Evolutionary conservation across 345 rosid genomes (phyloP).

Genomic region (Cardamine chenopodiifolia): DNA sequence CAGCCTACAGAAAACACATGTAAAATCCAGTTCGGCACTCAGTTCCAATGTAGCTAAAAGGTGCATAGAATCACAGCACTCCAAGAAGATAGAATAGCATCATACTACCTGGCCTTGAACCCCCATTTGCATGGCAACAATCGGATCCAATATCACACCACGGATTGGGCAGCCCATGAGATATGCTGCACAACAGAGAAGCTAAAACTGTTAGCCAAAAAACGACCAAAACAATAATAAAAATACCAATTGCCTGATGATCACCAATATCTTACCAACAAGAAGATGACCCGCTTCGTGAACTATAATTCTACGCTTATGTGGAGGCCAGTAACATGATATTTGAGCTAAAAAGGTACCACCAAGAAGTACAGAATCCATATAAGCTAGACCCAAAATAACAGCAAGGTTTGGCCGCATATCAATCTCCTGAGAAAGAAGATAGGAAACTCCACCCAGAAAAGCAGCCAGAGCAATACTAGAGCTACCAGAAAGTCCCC

Average conservation of each 20-base stretch:
- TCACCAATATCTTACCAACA: conserved; percentile 52
- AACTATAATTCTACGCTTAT: conserved; percentile 77
- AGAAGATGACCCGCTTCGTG: conserved; percentile 97
- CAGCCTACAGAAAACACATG: conserved; percentile 58
- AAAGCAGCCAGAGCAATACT: conserved; percentile 58
- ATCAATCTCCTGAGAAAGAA: conserved; percentile 78
- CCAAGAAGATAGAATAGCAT: neutral
- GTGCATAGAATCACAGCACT: conserved; percentile 1
- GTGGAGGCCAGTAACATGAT: conserved; percentile 94
- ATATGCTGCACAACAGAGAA: conserved; percentile 59
- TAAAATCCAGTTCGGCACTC: conserved; percentile 1
- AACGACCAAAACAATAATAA: neutral
- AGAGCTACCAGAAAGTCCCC: conserved; percentile 69
- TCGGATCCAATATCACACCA: conserved; percentile 89
- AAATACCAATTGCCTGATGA: neutral
- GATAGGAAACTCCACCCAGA: conserved; percentile 68
- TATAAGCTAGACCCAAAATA: conserved; percentile 65
- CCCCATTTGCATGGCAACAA: conserved; percentile 89
- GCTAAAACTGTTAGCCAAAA: conserved; percentile 11
- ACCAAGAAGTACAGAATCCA: conserved; percentile 76
- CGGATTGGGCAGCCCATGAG: conserved; percentile 97
- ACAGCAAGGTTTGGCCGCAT: conserved; percentile 70
- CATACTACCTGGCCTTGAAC: conserved; percentile 86
- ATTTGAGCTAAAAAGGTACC: conserved; percentile 85
- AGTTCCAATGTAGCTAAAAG: conserved; percentile 13